A percentile compares a stretch with the other conserved stretches of the same genome.
Conservation (phyloP, 192 early-diverging fungal genomes). For the Podila minutissima region DNA sequence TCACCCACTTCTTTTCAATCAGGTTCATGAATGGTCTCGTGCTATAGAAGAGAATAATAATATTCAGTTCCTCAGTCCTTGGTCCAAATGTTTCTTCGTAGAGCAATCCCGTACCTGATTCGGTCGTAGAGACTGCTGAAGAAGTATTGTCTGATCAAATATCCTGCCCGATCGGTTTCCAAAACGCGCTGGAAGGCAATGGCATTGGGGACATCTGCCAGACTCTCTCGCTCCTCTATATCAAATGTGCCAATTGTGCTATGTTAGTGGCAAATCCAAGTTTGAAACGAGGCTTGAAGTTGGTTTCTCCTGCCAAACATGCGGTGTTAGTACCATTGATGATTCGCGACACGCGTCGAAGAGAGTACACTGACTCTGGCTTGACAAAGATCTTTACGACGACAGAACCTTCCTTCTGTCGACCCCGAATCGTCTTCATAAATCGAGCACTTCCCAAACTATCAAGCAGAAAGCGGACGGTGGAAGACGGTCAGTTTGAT, state of each 20-base stretch:
- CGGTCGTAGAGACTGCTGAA: conserved; percentile 97
- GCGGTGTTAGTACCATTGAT: conserved; percentile 61
- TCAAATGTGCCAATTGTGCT: background rate
- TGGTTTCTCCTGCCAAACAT: too few species aligned
- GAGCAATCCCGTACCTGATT: conserved; percentile 68
- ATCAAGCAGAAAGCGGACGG: background rate
- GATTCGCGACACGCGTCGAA: conserved; percentile 61
- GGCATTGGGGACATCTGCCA: conserved; percentile 79
- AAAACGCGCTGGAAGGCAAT: conserved; percentile 82
- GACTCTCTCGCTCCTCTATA: conserved; percentile 70
- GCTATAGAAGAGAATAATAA: conserved; percentile 49
- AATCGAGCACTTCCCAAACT: conserved; percentile 93
- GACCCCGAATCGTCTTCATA: conserved; percentile 93
- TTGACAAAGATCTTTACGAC: conserved; percentile 96
- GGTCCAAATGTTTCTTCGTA: background rate
- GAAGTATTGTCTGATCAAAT: conserved; percentile 88
- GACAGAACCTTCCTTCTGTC: conserved; percentile 81
- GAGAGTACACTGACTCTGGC: conserved; percentile 70
- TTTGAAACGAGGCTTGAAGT: too few species aligned
- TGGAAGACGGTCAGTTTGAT: background rate
- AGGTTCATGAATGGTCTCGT: conserved; percentile 91
- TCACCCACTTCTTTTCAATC: conserved; percentile 96
- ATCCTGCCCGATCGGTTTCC: conserved; percentile 92
- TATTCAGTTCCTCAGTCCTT: background rate
- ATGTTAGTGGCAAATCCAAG: background rate